phyloP scores from a whole-genome alignment of 2,329 filamentous ascomycete genomes.

The Gnomoniopsis sp. region DNA sequence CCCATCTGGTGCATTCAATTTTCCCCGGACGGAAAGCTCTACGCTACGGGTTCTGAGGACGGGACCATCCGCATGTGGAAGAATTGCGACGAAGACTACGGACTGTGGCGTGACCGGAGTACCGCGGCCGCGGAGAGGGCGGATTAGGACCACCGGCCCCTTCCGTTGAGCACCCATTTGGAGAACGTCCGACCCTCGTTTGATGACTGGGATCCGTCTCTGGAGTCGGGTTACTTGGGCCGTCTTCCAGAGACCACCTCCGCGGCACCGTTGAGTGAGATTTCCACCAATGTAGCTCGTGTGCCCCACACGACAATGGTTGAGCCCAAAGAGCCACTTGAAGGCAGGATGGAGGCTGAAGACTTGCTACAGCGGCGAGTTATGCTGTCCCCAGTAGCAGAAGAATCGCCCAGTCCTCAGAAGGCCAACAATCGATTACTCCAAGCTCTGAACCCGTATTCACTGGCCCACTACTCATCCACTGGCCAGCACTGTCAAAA shows the following conservation, averaged over 20 bases:
- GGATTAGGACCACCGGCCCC: conserved; percentile 18
- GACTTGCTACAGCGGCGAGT: conserved; percentile 6
- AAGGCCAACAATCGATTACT: background rate
- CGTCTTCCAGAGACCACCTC: background rate
- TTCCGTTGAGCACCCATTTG: conserved; percentile 10
- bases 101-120: conserved; percentile 57
- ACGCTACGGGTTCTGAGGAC: conserved; percentile 94
- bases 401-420: conserved; percentile 15
- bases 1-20: conserved; percentile 96
- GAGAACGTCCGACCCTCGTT: conserved; percentile 12
- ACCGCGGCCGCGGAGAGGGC: conserved; percentile 19
- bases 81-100: conserved; percentile 64
- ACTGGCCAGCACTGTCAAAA: background rate
- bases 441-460: background rate
- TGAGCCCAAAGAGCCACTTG: conserved; percentile 2
- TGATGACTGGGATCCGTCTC: background rate
- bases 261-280: conserved; percentile 10
- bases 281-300: conserved; percentile 17
- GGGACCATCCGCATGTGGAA: conserved; percentile 94
- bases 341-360: background rate
- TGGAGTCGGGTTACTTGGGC: background rate
- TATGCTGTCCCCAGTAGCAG: conserved; percentile 17
- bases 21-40: conserved; percentile 91
- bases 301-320: conserved; percentile 4
- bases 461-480: background rate